Evolutionary conservation across 2,329 filamentous ascomycete genomes (phyloP).

Genomic region (Trematosphaeria pertusa): DNA sequence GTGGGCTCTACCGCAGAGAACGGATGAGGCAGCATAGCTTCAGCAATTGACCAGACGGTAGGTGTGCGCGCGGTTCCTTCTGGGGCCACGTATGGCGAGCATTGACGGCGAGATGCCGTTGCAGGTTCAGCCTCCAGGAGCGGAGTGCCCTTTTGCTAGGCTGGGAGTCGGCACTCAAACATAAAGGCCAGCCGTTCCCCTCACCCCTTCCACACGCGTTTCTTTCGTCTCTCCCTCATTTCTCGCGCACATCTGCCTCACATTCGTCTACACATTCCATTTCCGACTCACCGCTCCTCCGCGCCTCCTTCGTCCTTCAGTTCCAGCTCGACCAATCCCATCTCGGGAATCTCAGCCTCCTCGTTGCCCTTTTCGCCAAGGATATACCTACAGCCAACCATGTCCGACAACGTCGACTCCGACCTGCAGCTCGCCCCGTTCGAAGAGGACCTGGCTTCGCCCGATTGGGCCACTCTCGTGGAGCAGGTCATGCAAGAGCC

Average conservation of each 20-base stretch:
- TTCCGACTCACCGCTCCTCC: no score
- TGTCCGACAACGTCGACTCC: constrained; percentile 23
- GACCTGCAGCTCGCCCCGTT: constrained; percentile 11
- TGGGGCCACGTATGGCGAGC: not conserved
- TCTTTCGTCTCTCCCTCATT: no score
- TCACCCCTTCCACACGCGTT: not conserved
- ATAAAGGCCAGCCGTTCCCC: constrained; percentile 3
- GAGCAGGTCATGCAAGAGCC: constrained; percentile 16
- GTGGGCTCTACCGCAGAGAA: no score
- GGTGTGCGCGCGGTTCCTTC: no score
- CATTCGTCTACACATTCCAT: no score
- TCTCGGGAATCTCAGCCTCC: not conserved
- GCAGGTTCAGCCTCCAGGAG: not conserved
- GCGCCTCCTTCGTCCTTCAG: no score
- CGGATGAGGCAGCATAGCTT: no score
- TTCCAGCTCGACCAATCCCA: not conserved
- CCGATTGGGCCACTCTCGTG: constrained; percentile 7
- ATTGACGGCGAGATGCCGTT: not conserved
- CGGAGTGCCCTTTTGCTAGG: not conserved
- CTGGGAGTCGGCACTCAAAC: not conserved
- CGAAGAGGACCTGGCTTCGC: not conserved
- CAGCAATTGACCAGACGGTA: no score
- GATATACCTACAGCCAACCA: constrained; percentile 14
- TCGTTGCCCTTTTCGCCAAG: constrained; percentile 7
- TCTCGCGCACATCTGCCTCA: no score